Conservation (phyloP, 495 filamentous ascomycete species). For the Amniculicola lignicola region DNA sequence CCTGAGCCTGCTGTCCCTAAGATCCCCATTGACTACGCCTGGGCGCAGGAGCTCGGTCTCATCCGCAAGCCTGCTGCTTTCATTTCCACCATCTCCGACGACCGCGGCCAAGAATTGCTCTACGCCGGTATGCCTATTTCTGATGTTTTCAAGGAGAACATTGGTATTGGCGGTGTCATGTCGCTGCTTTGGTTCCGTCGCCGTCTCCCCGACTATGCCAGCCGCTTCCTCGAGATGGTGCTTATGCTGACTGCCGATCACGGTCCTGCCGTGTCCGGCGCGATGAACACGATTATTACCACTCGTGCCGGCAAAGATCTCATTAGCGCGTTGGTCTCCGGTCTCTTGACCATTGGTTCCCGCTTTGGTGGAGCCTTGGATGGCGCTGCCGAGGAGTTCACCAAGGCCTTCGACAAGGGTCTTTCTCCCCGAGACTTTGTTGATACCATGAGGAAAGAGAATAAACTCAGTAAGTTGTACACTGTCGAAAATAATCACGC, state of each 20-base stretch:
- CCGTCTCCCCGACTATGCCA: constrained; percentile 90
- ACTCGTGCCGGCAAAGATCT: constrained; percentile 98
- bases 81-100: constrained; percentile 99
- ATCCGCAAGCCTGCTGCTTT: constrained; percentile 99
- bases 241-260: constrained; percentile 99
- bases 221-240: constrained; percentile 99
- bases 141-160: constrained; percentile 97
- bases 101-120: constrained; percentile 97
- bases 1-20: constrained; percentile 91
- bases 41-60: constrained; percentile 98
- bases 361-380: constrained; percentile 98
- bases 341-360: constrained; percentile 97
- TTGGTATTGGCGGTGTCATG: constrained; percentile 99
- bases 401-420: constrained; percentile 95
- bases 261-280: constrained; percentile 96
- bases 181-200: constrained; percentile 99
- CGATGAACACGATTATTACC: constrained; percentile 99
- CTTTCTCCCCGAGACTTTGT: constrained; percentile 98
- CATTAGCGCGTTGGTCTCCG: constrained; percentile 88
- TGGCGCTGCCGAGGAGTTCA: constrained; percentile 97
- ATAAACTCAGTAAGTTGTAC: constrained; percentile 81
- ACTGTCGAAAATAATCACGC: neutral
- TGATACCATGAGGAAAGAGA: constrained; percentile 97
- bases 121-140: constrained; percentile 99
- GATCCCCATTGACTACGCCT: constrained; percentile 99